Evolutionary conservation across 208 protist genomes (phyloP).

Genomic region (Wallacemonas sp.): DNA sequence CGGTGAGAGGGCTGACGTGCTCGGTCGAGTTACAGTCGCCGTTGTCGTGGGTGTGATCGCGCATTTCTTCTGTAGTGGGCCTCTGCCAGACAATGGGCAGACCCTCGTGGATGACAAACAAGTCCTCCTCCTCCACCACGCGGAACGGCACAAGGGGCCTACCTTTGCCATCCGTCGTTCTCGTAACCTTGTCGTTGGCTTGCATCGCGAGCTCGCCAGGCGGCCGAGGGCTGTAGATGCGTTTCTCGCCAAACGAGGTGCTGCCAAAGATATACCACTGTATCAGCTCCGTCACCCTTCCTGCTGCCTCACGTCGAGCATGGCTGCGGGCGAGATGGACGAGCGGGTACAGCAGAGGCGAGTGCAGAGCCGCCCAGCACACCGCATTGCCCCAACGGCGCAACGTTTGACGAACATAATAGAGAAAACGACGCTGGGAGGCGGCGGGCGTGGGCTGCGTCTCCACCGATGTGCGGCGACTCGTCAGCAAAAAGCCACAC

Average conservation of each 20-base stretch:
- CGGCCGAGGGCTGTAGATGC: conserved; percentile 7
- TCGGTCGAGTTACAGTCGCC: neutral
- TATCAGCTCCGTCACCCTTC: conserved; percentile 3
- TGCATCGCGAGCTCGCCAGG: neutral
- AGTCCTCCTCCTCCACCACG: conserved; percentile 10
- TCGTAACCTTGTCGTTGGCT: too few species aligned
- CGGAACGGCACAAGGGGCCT: too few species aligned
- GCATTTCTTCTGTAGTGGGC: conserved; percentile 4
- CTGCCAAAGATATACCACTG: conserved; percentile 13
- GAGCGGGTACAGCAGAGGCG: conserved; percentile 1
- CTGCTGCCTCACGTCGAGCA: neutral
- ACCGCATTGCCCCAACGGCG: neutral
- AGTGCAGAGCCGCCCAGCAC: conserved; percentile 6
- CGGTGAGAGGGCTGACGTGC: neutral
- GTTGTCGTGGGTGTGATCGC: neutral
- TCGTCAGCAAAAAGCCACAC: neutral
- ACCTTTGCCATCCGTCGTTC: too few species aligned
- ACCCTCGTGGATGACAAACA: conserved; percentile 8
- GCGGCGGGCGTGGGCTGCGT: neutral
- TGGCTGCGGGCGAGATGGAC: neutral
- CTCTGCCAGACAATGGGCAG: conserved; percentile 6
- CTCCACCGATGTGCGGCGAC: neutral
- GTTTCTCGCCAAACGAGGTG: conserved; percentile 1
- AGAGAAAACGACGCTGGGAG: neutral
- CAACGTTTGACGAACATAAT: conserved; percentile 2